Base-by-base conservation (phyloP, 805 yeast species). In the Saccharomyces eubayanus region DNA sequence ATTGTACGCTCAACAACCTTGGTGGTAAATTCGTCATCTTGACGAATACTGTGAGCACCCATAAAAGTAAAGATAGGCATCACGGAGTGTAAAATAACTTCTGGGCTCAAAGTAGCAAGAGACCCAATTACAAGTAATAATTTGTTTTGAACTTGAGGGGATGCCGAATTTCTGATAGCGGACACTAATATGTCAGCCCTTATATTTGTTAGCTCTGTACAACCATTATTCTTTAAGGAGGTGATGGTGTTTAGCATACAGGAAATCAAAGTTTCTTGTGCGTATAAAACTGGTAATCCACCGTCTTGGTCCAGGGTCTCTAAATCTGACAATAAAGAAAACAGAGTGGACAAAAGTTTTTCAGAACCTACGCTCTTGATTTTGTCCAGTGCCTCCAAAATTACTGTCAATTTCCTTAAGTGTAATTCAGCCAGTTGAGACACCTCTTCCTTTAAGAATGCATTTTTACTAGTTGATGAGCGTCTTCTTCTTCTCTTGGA, bases 61-160 rank as follows among this genome's bases (percentile, higher is more conserved):
- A 94, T 94, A 63, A 94, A 94, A 1, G 99, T 94, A 75, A 94
- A 94, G 51, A 94, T 92, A n/a, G 99, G 99, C 99, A 94, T 94
- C 8, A 94, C 96, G 1, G 97, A 87, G 72, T 94, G 98, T 52
- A 94, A 74, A 29, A 94, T 90, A 30, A 87, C 81, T 64, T 92
- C 97, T 8, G 98, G 97, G 11, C 92, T 87, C 53, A 94, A 72
- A 0, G 89, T 76, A 0, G 98, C 98, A 60, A 94, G 74, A 49
- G 89, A 85, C 2, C 97, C 87, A 60, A 94, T 83, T 28, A 94
- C 92, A 55, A 92, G 74, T 55, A 94, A 74, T 50, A 92, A 72
- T 60, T 90, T 81, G 72, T 94, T 94, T 72, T 94, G 99, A 28
- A 91, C 95, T 70, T 92, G 98, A 2, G 97, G 98, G 29, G 96